These are phyloP conservation scores for Solanum chacoense DNA, from an alignment of 305 asterid species.

Conservation along the genomic window DNA sequence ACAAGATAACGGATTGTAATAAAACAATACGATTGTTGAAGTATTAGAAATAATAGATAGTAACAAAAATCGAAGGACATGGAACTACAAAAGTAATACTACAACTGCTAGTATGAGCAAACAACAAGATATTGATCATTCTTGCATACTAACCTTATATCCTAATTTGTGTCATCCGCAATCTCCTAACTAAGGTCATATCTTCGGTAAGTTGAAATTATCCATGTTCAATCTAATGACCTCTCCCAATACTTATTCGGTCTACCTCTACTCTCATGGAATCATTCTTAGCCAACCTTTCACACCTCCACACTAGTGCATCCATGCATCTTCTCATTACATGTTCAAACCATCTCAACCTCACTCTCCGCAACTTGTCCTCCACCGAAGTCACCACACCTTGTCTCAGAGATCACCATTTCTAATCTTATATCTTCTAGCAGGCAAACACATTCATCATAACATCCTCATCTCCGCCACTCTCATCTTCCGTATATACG, in stretches of 20 bases:
- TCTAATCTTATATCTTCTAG: background rate
- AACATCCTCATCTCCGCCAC: background rate
- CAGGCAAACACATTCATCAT: background rate
- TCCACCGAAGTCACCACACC: background rate
- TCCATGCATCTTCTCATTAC: background rate
- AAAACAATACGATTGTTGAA: no score
- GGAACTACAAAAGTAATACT: background rate
- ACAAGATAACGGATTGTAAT: no score
- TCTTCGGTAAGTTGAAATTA: no score
- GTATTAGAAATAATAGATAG: no score
- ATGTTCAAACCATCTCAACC: background rate
- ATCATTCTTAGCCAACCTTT: background rate
- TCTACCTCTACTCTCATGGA: background rate
- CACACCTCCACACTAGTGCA: background rate
- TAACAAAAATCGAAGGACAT: background rate
- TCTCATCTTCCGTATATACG: no score
- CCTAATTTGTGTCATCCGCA: background rate
- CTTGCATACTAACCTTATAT: background rate
- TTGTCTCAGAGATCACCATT: background rate
- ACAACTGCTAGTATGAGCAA: background rate
- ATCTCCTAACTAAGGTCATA: background rate
- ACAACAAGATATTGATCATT: background rate
- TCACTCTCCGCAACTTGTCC: background rate
- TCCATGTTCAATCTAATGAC: background rate
- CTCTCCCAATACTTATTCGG: background rate